Evolutionary conservation across 805 yeast species (phyloP), one percentile per base, ranked within the genome.

Genomic region (fission yeast (Schizosaccharomyces pombe)): DNA sequence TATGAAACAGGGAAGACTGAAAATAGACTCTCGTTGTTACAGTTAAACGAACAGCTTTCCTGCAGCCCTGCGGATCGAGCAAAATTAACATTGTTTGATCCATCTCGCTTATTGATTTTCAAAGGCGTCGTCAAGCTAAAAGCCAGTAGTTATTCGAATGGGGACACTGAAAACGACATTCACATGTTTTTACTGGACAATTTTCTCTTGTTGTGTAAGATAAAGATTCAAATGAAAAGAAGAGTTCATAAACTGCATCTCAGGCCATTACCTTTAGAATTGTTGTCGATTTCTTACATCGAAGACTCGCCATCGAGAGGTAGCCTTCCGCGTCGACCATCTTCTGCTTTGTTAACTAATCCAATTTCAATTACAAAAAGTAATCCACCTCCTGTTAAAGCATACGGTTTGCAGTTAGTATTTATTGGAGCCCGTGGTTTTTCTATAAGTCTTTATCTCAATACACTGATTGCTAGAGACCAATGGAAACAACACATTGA

Each of bases 181-280:
- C 94, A 85, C 59, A 79, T 83, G 34, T 89, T 87, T 63, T 64
- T 91, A 47, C 77, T 91, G 61, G 98, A 91, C 63, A 91, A 91
- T 65, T 85, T 87, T 52, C 64, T 91, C 26, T 68, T 91, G 55
- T 80, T 91, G 64, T 86, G 85, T 24, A 80, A 89, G 62, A 81
- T 82, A 55, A 93, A 89, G 65, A 72, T 82, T 14, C 85, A 83
- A 55, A 87, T 84, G 64, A 86, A 86, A 67, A 76, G 94, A 62
- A 96, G 89, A 62, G 94, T 84, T 58, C 82, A 83, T 61, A 82
- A 86, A 61, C 96, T 89, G 11, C 84, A 82, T 65, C 91, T 89
- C 62, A 75, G 87, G 63, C 69, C 69, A 4, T 62, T 66, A 51
- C 69, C 69, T 3, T 58, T 66, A 34, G 69, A 65, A 54, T 55